Conservation (phyloP, 306 rosid species). For the Astragalus glycyphyllos region DNA sequence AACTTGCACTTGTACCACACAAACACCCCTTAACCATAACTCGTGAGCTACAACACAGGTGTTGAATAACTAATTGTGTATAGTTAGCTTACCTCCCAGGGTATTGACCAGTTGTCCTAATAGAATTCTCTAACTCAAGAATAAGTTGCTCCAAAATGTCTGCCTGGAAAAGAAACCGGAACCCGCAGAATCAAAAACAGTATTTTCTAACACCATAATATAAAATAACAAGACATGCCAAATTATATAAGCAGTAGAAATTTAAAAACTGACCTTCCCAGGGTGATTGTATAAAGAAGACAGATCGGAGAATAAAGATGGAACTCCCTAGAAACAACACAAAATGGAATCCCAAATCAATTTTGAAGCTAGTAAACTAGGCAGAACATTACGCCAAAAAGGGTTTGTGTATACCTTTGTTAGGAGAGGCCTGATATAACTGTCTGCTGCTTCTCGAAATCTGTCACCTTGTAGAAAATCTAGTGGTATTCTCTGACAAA, state of each 20-base stretch:
- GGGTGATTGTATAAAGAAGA: constrained; percentile 90
- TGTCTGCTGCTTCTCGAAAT: constrained; percentile 85
- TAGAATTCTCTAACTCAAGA: constrained; percentile 73
- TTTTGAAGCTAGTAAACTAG: constrained; percentile 37
- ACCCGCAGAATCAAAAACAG: constrained; percentile 31
- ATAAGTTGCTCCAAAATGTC: constrained; percentile 86
- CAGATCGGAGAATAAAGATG: constrained; percentile 92
- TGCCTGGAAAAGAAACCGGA: constrained; percentile 59
- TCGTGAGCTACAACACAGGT: constrained; percentile 1
- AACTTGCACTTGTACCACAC: constrained; percentile 16
- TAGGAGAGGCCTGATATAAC: constrained; percentile 84
- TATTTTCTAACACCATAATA: constrained; percentile 22
- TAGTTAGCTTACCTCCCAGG: constrained; percentile 72
- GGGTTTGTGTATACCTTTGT: constrained; percentile 62
- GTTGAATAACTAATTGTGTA: constrained; percentile 8
- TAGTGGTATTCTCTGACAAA: constrained; percentile 89
- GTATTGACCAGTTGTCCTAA: constrained; percentile 66
- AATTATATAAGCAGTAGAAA: constrained; percentile 15
- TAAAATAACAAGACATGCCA: constrained; percentile 11
- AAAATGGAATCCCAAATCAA: constrained; percentile 40
- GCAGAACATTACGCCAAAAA: constrained; percentile 23
- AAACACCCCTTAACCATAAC: constrained; percentile 18
- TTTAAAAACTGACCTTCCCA: constrained; percentile 73
- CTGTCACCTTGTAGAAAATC: constrained; percentile 90
- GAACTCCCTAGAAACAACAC: constrained; percentile 83